phyloP scores from a whole-genome alignment of 75 land plant species.

The Selaginella moellendorffii region DNA sequence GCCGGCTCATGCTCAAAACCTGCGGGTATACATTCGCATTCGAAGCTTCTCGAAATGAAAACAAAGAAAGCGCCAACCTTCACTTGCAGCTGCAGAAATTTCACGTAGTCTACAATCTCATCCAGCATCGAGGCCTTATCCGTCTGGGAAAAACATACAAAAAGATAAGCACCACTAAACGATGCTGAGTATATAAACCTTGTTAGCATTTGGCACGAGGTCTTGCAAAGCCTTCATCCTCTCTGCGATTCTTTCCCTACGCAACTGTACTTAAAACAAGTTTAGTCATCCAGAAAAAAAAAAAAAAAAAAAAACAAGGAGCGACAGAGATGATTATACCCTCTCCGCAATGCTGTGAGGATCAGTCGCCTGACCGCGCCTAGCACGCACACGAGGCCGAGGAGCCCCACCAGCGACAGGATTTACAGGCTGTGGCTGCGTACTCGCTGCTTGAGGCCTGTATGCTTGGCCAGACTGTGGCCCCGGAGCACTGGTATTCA shows the following conservation, averaged over 20 bases:
- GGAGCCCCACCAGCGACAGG: conserved; percentile 21
- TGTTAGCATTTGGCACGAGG: conserved; percentile 92
- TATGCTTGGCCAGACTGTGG: too few relatives aligned
- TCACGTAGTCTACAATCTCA: conserved; percentile 95
- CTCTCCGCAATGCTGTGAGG: conserved; percentile 64
- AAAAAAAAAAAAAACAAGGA: background rate
- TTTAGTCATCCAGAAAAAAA: background rate
- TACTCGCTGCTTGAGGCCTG: conserved; percentile 8
- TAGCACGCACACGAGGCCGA: conserved; percentile 34
- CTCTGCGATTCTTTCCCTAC: conserved; percentile 90
- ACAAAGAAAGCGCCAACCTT: conserved; percentile 36
- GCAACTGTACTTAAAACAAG: conserved; percentile 24
- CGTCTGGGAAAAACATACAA: conserved; percentile 31
- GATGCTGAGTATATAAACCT: conserved; percentile 26
- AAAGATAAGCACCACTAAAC: background rate
- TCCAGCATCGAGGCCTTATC: conserved; percentile 99
- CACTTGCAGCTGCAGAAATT: conserved; percentile 95
- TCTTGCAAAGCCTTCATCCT: conserved; percentile 94
- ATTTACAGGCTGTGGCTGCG: conserved; percentile 14
- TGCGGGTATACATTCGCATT: conserved; percentile 4
- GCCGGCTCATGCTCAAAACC: conserved; percentile 98
- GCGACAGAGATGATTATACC: conserved; percentile 17
- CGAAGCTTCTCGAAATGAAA: background rate
- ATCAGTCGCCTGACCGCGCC: conserved; percentile 60
- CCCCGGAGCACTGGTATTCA: conserved; percentile 11